Percentiles rank a stretch among this genome's conserved stretches.
Conservation (phyloP, 148 eudicot genomes). For the Gaultheria prostrata region DNA sequence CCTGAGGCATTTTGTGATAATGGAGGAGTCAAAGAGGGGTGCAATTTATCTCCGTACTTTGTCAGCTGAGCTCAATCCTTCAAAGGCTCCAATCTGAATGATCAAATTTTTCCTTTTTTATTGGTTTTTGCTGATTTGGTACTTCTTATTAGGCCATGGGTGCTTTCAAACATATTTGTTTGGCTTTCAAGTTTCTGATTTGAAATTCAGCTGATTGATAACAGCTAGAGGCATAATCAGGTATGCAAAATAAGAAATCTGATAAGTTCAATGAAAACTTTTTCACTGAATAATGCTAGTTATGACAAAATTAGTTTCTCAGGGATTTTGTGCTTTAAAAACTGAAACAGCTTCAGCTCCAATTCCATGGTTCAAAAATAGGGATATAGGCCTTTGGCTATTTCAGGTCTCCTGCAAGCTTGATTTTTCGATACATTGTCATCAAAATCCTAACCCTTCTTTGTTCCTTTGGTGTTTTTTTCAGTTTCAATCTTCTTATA, state of each 20-base stretch:
- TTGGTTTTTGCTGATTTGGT: too few species aligned
- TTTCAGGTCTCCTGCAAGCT: background rate
- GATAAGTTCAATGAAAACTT: background rate
- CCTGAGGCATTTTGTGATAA: too few species aligned
- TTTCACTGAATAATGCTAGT: background rate
- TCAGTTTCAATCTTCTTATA: conserved; percentile 11
- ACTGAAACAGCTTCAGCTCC: background rate
- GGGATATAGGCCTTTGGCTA: background rate
- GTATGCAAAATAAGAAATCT: background rate
- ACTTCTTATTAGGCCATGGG: too few species aligned
- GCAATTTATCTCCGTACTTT: too few species aligned
- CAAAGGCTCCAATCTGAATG: too few species aligned
- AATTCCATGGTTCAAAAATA: background rate
- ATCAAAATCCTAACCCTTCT: background rate
- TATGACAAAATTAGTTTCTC: background rate
- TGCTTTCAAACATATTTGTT: too few species aligned
- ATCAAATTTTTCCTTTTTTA: too few species aligned
- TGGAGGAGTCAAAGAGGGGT: too few species aligned
- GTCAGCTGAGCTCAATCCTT: too few species aligned
- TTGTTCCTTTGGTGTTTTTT: conserved; percentile 7
- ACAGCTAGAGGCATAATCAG: too few species aligned
- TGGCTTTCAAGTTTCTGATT: too few species aligned
- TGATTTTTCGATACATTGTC: background rate
- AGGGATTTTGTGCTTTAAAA: background rate
- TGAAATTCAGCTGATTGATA: too few species aligned